Evolutionary conservation across 805 yeast species (phyloP), one percentile per base, ranked within the genome.

Genomic region (Candida maesae): DNA sequence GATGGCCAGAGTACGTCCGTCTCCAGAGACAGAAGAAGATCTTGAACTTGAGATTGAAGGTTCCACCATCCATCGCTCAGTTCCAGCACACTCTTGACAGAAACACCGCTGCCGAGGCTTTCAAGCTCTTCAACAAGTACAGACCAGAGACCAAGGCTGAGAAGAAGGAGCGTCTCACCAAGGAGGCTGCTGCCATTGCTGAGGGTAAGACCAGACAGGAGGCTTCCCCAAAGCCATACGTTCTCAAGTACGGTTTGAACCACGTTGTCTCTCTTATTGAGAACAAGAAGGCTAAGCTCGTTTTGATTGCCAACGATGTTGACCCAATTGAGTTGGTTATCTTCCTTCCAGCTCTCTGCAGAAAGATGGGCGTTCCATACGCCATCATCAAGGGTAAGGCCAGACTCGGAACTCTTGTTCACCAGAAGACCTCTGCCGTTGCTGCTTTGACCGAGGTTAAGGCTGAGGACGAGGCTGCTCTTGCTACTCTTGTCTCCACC

Each of bases 331-430:
- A 91, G 78, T 79, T 91, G 67, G 98, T 91, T 59, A 77, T 91
- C 64, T 91, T 87, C 84, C 77, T 91, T 63, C 99, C 99, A 68
- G 97, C 99, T 73, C 81, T 91, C 67, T 91, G 97, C 79, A 88
- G 91, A 78, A 93, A 93, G 84, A 81, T 91, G 95, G 98, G 97
- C 76, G 90, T 93, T 56, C 98, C 99, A 70, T 90, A 90, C 80
- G 97, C 98, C 55, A 84, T 90, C 67, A 86, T 90, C 67, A 89
- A 89, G 83, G 96, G 96, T 72, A 89, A 89, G 85, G 96, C 96
- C 57, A 87, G 98, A 80, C 83, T 91, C 65, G 98, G 98, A 59
- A 84, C 97, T 64, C 74, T 91, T 63, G 96, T 89, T 52, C 96
- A 91, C 89, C 80, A 90, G 80, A 91, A 91, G 84, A 89, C 91